phyloP scores from a whole-genome alignment of 306 rosid genomes.

The Gastrolobium bilobum region DNA sequence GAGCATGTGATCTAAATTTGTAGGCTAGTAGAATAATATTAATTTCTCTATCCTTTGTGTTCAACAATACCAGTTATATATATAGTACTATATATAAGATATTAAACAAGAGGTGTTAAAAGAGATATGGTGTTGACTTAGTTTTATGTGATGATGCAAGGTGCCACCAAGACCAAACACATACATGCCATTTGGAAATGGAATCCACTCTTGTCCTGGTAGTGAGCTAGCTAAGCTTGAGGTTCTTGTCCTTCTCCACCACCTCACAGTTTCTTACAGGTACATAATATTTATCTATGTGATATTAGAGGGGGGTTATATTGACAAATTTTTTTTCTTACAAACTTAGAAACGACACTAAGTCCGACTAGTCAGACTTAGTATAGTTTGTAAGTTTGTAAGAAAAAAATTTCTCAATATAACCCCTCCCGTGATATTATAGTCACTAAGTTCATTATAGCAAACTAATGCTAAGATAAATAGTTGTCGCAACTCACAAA shows the following conservation, averaged over 20 bases:
- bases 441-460: background rate
- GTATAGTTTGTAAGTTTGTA: too few relatives aligned
- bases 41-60: background rate
- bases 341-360: too few relatives aligned
- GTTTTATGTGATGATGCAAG: constrained; percentile 65
- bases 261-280: constrained; percentile 85
- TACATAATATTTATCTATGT: background rate
- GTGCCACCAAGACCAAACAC: constrained; percentile 90
- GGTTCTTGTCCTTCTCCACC: constrained; percentile 84
- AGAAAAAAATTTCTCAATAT: too few relatives aligned
- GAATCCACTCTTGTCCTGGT: constrained; percentile 98
- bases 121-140: constrained; percentile 28
- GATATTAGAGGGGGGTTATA: too few relatives aligned
- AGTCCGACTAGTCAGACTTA: too few relatives aligned
- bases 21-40: constrained; percentile 42
- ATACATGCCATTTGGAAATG: constrained; percentile 93
- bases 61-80: background rate
- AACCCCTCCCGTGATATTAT: too few relatives aligned
- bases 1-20: constrained; percentile 73
- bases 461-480: background rate
- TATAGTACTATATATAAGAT: constrained; percentile 23
- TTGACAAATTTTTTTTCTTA: too few relatives aligned
- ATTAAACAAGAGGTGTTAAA: constrained; percentile 4
- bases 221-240: constrained; percentile 97
- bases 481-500: constrained; percentile 1